These are phyloP conservation scores for Trapa incisa DNA, from an alignment of 345 rosid genomes.

Conservation along the genomic window DNA sequence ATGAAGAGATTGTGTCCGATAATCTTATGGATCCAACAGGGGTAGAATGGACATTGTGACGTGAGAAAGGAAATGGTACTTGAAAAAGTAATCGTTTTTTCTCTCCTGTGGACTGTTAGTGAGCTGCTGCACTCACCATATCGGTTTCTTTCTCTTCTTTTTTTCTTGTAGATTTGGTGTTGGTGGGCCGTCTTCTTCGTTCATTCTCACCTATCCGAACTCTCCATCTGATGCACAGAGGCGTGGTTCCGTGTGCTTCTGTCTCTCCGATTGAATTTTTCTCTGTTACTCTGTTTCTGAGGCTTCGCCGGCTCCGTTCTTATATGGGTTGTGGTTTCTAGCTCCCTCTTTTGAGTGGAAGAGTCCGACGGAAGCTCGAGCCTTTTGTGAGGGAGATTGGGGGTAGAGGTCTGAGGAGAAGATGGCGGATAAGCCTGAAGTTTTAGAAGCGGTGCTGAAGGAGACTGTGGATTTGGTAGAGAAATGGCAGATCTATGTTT, in stretches of 20 bases:
- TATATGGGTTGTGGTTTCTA: constrained; percentile 1
- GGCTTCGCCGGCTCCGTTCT: background rate
- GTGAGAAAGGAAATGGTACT: background rate
- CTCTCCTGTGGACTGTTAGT: background rate
- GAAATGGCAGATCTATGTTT: constrained; percentile 32
- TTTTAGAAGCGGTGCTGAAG: constrained; percentile 84
- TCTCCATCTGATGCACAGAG: constrained; percentile 6
- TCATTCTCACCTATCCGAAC: constrained; percentile 11
- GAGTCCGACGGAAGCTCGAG: background rate
- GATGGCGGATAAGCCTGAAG: constrained; percentile 70
- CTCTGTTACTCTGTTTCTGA: background rate
- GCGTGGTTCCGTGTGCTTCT: background rate
- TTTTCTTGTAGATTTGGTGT: constrained; percentile 22
- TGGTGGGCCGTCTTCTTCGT: constrained; percentile 20
- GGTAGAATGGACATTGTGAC: background rate
- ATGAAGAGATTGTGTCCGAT: no score
- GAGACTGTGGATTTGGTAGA: constrained; percentile 97
- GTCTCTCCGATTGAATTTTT: constrained; percentile 2
- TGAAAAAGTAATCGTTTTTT: background rate
- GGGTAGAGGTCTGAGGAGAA: constrained; percentile 4
- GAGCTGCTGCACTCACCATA: background rate
- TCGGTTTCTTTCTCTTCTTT: constrained; percentile 4
- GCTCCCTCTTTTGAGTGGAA: background rate
- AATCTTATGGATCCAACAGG: background rate
- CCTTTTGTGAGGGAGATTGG: constrained; percentile 8